phyloP scores from a whole-genome alignment of 1,284 basidiomycete species.

The Austroboletus rostrupii region DNA sequence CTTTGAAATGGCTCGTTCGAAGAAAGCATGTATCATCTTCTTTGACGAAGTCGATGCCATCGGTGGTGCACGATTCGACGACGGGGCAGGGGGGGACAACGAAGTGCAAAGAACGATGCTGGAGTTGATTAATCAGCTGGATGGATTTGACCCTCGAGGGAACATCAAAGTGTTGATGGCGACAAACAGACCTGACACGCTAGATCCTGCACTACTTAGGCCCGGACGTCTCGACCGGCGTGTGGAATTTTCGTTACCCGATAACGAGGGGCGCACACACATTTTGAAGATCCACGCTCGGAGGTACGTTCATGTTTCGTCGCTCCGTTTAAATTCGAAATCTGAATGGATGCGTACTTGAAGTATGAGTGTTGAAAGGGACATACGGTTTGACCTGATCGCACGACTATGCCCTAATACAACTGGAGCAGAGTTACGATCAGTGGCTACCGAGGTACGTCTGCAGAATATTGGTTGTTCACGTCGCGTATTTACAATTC shows the following conservation, averaged over 20 bases:
- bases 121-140: conserved; percentile 97
- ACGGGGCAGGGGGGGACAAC: conserved; percentile 98
- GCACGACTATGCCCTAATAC: conserved; percentile 97
- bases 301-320: conserved; percentile 44
- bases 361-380: conserved; percentile 96
- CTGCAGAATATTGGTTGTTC: background rate
- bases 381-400: conserved; percentile 97
- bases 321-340: conserved; percentile 1
- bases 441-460: conserved; percentile 90
- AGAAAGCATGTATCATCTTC: conserved; percentile 99
- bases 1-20: conserved; percentile 98
- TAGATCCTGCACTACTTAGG: conserved; percentile 94
- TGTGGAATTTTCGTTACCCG: conserved; percentile 94
- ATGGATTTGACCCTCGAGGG: conserved; percentile 97
- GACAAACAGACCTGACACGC: conserved; percentile 97
- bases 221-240: conserved; percentile 95
- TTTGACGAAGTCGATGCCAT: conserved; percentile 99
- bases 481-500: background rate
- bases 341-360: conserved; percentile 1
- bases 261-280: conserved; percentile 94
- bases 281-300: conserved; percentile 97
- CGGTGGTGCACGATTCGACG: conserved; percentile 98
- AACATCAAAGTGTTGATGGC: conserved; percentile 99
- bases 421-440: conserved; percentile 94
- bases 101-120: conserved; percentile 99